These are phyloP conservation scores for Cyanophora paradoxa DNA, from an alignment of 78 protist species.

Conservation along the genomic window DNA sequence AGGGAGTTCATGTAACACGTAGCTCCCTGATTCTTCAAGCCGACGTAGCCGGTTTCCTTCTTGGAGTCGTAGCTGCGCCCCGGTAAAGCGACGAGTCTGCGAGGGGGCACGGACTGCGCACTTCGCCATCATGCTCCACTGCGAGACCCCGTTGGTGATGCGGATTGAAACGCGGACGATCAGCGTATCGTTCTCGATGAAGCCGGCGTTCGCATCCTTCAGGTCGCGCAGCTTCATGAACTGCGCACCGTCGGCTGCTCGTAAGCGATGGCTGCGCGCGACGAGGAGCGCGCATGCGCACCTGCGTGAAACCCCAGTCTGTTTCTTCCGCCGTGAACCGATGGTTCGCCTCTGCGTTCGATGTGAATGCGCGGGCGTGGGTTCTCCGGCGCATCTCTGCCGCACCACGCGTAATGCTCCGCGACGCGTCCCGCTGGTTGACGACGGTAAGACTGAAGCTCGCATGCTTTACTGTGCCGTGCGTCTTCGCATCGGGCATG, in stretches of 20 bases:
- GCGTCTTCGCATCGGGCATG: not conserved
- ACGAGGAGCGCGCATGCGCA: no score
- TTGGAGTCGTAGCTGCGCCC: slow-evolving; percentile 30
- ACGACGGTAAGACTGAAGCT: slow-evolving; percentile 8
- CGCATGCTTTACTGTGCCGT: slow-evolving; percentile 3
- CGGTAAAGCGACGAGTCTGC: not conserved
- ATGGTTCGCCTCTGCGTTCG: slow-evolving; percentile 27
- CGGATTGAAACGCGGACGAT: not conserved
- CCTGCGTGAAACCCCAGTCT: slow-evolving; percentile 61
- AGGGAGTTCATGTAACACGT: slow-evolving; percentile 81
- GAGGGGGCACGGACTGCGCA: no score
- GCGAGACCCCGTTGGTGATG: not conserved
- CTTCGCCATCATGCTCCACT: no score
- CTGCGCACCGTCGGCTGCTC: no score
- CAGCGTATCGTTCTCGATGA: not conserved
- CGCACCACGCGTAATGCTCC: not conserved
- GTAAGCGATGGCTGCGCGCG: no score
- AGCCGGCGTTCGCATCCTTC: not conserved
- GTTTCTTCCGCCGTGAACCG: slow-evolving; percentile 15
- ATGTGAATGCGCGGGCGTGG: not conserved
- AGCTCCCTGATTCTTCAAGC: slow-evolving; percentile 74
- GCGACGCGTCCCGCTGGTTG: not conserved
- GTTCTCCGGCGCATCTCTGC: not conserved
- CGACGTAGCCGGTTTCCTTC: slow-evolving; percentile 59
- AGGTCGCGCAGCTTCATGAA: slow-evolving; percentile 7